These are phyloP conservation scores for Podospora comata DNA, from an alignment of 495 filamentous ascomycete genomes.

Conservation along the genomic window DNA sequence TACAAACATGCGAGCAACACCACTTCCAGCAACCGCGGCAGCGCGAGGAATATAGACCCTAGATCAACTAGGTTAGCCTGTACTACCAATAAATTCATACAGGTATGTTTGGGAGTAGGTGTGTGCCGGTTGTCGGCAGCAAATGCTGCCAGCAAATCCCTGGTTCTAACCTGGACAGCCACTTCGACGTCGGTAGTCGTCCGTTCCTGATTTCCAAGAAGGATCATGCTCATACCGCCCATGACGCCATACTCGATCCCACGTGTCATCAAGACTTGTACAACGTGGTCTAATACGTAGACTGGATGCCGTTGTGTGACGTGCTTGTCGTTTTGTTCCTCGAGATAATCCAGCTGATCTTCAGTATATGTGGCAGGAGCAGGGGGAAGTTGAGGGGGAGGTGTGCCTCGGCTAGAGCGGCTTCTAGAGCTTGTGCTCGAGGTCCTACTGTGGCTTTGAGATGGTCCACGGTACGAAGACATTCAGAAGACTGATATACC, in stretches of 20 bases:
- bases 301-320: neutral
- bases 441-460: too few species aligned
- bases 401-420: neutral
- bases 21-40: neutral
- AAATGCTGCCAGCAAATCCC: neutral
- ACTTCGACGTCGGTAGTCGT: neutral
- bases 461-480: too few species aligned
- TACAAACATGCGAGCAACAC: neutral
- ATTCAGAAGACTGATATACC: too few species aligned
- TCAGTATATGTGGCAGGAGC: neutral
- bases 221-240: conserved; percentile 5
- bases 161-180: neutral
- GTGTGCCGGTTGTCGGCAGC: neutral
- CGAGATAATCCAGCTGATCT: neutral
- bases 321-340: neutral
- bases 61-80: neutral
- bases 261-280: neutral
- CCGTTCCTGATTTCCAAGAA: neutral
- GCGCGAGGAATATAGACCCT: neutral
- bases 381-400: neutral
- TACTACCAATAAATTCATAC: too few species aligned
- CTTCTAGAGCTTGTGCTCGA: too few species aligned
- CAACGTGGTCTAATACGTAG: neutral
- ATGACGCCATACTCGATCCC: neutral
- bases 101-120: too few species aligned